Percentiles rank a stretch among this genome's conserved stretches.
phyloP scores from a whole-genome alignment of 345 rosid species.

The Boechera divaricarpa region DNA sequence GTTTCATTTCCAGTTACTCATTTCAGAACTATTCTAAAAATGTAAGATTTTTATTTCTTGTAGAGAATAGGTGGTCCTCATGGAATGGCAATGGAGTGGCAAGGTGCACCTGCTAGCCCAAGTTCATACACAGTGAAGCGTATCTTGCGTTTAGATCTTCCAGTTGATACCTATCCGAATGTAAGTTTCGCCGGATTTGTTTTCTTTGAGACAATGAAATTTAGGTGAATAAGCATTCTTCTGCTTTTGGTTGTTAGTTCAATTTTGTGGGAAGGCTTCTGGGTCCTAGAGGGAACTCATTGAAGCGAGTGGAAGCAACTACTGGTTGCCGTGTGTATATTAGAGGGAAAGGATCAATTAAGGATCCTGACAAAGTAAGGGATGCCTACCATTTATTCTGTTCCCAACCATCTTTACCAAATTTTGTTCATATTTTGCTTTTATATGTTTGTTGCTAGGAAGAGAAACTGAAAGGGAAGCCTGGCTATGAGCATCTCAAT shows the following conservation, averaged over 20 bases:
- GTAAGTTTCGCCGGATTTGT: conserved; percentile 29
- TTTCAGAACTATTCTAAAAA: conserved; percentile 10
- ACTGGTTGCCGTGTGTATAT: conserved; percentile 98
- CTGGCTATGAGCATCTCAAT: conserved; percentile 76
- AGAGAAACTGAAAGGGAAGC: conserved; percentile 75
- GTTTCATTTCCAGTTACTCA: conserved; percentile 4
- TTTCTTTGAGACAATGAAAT: conserved; percentile 19
- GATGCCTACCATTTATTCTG: not conserved
- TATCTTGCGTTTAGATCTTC: conserved; percentile 97
- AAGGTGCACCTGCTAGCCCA: conserved; percentile 96
- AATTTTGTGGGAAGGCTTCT: conserved; percentile 98
- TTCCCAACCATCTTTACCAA: conserved; percentile 5
- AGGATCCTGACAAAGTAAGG: conserved; percentile 93
- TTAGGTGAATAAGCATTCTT: conserved; percentile 8
- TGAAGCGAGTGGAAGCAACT: conserved; percentile 97
- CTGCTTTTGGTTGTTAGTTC: conserved; percentile 55
- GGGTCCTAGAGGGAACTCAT: conserved; percentile 98
- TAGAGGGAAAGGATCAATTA: conserved; percentile 98
- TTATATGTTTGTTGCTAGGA: conserved; percentile 54
- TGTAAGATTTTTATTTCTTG: conserved; percentile 9
- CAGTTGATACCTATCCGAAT: conserved; percentile 68
- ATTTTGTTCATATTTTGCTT: not conserved
- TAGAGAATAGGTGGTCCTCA: conserved; percentile 87
- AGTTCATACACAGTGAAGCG: conserved; percentile 92
- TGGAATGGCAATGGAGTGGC: conserved; percentile 99